Evolutionary conservation across 306 rosid species (phyloP), one percentile per base, ranked within the genome.

Genomic region (Quillaja saponaria): DNA sequence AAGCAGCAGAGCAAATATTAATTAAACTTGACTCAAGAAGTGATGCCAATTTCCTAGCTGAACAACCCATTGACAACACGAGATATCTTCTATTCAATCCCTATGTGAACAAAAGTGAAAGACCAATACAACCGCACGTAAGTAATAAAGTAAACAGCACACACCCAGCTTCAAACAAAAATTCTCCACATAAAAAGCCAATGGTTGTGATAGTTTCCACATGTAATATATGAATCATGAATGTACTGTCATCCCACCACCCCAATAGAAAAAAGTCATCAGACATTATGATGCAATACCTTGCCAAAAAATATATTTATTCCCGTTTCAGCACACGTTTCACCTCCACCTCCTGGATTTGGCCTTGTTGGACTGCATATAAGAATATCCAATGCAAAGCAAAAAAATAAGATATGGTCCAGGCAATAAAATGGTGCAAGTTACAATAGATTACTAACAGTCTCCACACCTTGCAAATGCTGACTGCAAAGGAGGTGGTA

Each of bases 321-420:
- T 69, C 91, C 99, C 35, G 97, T 94, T 81, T 94, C 99, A 59
- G 99, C 99, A 73, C 97, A 94, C 3, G 99, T 94, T 79, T 90
- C 97, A 35, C 99, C 99, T 65, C 97, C 99, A 50, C 99, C 97
- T 68, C 88, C 95, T 51, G 99, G 99, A 81, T 82, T 89, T 58
- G 99, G 99, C 62, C 96, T 82, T 42, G 99, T 94, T 68, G 97
- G 99, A 73, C 99, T 94, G 88, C 77, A 81, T 15, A 48, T 44
- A 71, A 60, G 10, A 61, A 63, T 69, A 46, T 61, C 37, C 53
- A 69, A 69, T 51, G 17, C 10, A 51, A 56, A 64, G 70, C 28
- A 55, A 20, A 38, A 56, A 42, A 55, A 14, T 31, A 28, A 34
- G 28, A 33, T 42, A 71, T 8, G 34, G 42, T 38, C 34, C 47